Evolutionary conservation across 805 yeast genomes (phyloP).

Genomic region (Blastobotrys parvus): DNA sequence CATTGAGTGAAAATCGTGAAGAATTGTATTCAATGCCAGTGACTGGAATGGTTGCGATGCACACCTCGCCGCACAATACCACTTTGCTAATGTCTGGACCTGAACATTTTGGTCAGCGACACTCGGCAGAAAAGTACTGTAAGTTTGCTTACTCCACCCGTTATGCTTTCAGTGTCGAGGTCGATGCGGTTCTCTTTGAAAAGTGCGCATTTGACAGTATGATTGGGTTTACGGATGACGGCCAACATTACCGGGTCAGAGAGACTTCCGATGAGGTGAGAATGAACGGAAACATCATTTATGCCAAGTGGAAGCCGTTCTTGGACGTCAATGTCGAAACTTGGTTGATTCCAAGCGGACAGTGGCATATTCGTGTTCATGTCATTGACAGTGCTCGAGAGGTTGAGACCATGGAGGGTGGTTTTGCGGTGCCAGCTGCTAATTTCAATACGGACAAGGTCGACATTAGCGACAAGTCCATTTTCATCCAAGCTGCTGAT

Average conservation of each 20-base stretch:
- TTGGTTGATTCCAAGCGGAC: constrained; percentile 17
- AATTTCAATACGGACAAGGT: not conserved
- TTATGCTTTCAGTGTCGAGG: constrained; percentile 19
- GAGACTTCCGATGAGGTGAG: constrained; percentile 8
- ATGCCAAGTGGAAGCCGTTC: constrained; percentile 16
- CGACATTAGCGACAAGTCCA: not conserved
- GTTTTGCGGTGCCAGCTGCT: constrained; percentile 6
- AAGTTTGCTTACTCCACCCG: constrained; percentile 21
- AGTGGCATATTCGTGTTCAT: constrained; percentile 19
- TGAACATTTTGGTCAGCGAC: constrained; percentile 5
- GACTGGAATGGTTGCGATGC: constrained; percentile 14
- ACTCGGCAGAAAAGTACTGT: constrained; percentile 17
- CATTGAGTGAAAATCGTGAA: constrained; percentile 1
- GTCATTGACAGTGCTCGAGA: constrained; percentile 7
- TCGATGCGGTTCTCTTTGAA: constrained; percentile 6
- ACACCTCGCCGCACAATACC: constrained; percentile 4
- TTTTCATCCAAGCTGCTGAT: not conserved
- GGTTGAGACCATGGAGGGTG: constrained; percentile 14
- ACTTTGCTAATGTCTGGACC: constrained; percentile 12
- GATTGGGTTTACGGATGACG: constrained; percentile 18
- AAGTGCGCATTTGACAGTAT: constrained; percentile 16
- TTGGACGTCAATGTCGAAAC: constrained; percentile 16
- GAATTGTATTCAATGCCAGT: constrained; percentile 2
- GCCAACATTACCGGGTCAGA: constrained; percentile 9
- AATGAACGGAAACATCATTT: constrained; percentile 6